phyloP scores from a whole-genome alignment of 208 protist species.

The Acanthamoeba royreba region DNA sequence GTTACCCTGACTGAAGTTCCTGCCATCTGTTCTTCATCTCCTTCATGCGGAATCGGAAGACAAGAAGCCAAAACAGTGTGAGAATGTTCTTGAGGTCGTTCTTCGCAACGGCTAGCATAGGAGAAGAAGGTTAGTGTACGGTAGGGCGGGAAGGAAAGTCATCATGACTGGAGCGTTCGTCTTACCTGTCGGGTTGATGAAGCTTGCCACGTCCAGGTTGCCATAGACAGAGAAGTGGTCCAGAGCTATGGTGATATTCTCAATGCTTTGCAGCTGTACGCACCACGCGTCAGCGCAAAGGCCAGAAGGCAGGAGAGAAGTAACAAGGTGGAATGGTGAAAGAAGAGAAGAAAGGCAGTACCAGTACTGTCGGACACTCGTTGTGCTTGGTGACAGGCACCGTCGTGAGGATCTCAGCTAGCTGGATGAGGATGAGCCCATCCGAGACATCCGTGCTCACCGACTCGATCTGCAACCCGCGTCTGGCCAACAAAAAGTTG shows the following conservation, averaged over 20 bases:
- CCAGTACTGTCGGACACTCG: neutral
- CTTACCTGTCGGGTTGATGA: neutral
- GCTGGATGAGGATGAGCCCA: conserved; percentile 24
- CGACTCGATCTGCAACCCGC: neutral
- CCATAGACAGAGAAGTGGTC: neutral
- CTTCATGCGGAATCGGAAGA: neutral
- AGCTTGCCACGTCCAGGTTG: neutral
- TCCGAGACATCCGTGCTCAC: neutral
- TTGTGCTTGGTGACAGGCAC: neutral
- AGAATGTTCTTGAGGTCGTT: neutral
- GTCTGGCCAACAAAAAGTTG: neutral
- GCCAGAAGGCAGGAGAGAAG: neutral
- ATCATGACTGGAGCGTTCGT: neutral
- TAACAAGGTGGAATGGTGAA: neutral
- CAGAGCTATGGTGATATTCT: neutral
- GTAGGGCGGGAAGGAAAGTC: neutral
- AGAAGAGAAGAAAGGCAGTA: neutral
- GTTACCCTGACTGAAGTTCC: neutral
- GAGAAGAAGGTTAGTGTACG: neutral
- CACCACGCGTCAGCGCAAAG: neutral
- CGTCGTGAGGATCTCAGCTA: neutral
- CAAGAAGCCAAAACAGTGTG: neutral
- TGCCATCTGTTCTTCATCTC: neutral
- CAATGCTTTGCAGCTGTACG: neutral
- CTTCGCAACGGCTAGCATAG: neutral